Conservation (phyloP, 768 basidiomycete species). For the Lentinula raphanica region DNA sequence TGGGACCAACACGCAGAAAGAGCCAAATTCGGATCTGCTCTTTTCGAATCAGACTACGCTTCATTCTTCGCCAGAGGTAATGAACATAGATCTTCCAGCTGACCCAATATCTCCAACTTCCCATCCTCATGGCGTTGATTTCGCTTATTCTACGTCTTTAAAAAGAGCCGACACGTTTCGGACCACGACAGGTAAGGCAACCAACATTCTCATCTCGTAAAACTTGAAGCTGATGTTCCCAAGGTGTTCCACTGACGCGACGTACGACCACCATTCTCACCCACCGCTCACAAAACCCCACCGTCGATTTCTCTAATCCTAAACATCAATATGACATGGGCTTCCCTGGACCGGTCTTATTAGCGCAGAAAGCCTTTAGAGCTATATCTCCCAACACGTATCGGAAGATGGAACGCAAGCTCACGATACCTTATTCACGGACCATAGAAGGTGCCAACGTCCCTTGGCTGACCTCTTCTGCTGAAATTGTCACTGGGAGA, state of each 20-base stretch:
- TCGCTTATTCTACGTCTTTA: conserved; percentile 1
- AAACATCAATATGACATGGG: conserved; percentile 36
- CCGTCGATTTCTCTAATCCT: conserved; percentile 7
- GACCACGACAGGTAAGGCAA: background rate
- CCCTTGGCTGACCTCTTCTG: conserved; percentile 30
- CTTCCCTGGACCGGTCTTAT: conserved; percentile 39
- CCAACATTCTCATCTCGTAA: background rate
- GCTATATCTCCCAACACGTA: conserved; percentile 39
- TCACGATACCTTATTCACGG: conserved; percentile 46
- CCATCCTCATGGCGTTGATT: background rate
- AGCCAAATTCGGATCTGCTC: conserved; percentile 7
- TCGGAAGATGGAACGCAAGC: conserved; percentile 37
- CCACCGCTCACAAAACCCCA: conserved; percentile 9
- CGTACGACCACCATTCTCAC: conserved; percentile 29
- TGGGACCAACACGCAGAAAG: background rate
- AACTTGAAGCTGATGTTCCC: background rate
- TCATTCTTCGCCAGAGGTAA: conserved; percentile 28
- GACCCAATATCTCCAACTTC: conserved; percentile 6
- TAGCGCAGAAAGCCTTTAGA: conserved; percentile 33
- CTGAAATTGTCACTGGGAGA: conserved; percentile 46
- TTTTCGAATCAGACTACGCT: conserved; percentile 24
- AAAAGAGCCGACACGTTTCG: background rate
- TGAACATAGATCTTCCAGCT: conserved; percentile 19
- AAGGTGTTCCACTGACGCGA: conserved; percentile 21
- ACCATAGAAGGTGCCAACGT: conserved; percentile 31